Percentiles rank a stretch among this genome's conserved stretches.
These are phyloP conservation scores for Wakefieldia striispora DNA, from an alignment of 768 basidiomycete genomes.

Conservation along the genomic window DNA sequence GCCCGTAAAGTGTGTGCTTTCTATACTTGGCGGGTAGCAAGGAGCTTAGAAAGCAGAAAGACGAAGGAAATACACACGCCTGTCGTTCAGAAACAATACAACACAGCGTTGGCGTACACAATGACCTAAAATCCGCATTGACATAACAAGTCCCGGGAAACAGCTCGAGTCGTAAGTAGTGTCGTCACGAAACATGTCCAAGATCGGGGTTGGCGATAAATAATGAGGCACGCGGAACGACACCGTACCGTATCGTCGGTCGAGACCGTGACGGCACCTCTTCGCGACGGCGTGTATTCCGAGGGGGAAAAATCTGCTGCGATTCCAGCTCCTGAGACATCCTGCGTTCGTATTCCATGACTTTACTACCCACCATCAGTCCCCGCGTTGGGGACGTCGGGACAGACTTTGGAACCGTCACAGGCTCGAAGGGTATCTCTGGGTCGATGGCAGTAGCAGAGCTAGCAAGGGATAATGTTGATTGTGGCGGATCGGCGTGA, in stretches of 20 bases:
- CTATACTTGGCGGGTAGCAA: not conserved
- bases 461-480: conserved; percentile 7
- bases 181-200: conserved; percentile 13
- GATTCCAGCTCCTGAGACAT: conserved; percentile 55
- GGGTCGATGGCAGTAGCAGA: not conserved
- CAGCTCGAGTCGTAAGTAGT: not conserved
- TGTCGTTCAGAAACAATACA: not conserved
- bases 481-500: conserved; percentile 19
- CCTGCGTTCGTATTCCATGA: conserved; percentile 58
- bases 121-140: not conserved
- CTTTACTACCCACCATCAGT: conserved; percentile 45
- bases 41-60: conserved; percentile 1
- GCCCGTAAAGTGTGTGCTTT: not conserved
- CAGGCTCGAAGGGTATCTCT: conserved; percentile 3
- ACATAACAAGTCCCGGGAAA: conserved; percentile 1
- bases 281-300: conserved; percentile 43
- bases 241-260: conserved; percentile 55
- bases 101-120: conserved; percentile 8
- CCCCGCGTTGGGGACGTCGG: conserved; percentile 1
- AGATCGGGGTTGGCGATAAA: conserved; percentile 68
- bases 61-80: not conserved
- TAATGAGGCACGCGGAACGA: conserved; percentile 59
- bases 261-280: conserved; percentile 40
- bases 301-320: conserved; percentile 26
- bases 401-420: not conserved